Conservation (phyloP, 2,329 filamentous ascomycete genomes). For the Penicillium sp. region DNA sequence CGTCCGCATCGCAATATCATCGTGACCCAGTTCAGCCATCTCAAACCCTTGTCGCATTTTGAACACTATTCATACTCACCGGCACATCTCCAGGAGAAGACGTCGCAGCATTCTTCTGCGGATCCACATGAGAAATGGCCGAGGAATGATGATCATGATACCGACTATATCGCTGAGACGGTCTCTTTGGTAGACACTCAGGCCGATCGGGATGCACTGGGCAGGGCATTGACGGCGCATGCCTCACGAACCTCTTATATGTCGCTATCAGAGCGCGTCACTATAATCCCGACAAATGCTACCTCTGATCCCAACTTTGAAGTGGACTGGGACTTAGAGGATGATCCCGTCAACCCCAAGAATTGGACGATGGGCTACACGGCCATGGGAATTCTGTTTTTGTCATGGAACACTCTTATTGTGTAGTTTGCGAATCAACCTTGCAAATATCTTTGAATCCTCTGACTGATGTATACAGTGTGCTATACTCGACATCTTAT, state of each 20-base stretch:
- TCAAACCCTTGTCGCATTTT: not conserved
- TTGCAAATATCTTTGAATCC: not conserved
- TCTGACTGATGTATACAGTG: conserved; percentile 34
- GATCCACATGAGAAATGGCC: conserved; percentile 24
- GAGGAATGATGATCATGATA: conserved; percentile 17
- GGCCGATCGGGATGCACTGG: conserved; percentile 28
- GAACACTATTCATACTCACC: not conserved
- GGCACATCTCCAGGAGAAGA: conserved; percentile 18
- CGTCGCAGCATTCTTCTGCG: conserved; percentile 10
- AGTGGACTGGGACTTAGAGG: conserved; percentile 65
- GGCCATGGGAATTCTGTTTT: conserved; percentile 52
- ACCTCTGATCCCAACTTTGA: conserved; percentile 64
- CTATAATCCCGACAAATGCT: conserved; percentile 47
- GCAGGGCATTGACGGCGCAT: conserved; percentile 29
- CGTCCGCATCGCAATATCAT: not conserved
- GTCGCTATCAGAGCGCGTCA: conserved; percentile 41
- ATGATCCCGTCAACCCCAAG: conserved; percentile 64
- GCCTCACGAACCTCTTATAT: conserved; percentile 34
- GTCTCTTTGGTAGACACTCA: conserved; percentile 29
- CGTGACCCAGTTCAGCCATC: not conserved
- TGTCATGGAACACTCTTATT: conserved; percentile 58
- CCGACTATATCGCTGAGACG: conserved; percentile 29
- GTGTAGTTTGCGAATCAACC: conserved; percentile 41
- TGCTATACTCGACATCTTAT: conserved; percentile 76
- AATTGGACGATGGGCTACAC: conserved; percentile 67